These are phyloP conservation scores for Penicillium sclerotiorum DNA, from an alignment of 2,329 filamentous ascomycete species.

Conservation along the genomic window DNA sequence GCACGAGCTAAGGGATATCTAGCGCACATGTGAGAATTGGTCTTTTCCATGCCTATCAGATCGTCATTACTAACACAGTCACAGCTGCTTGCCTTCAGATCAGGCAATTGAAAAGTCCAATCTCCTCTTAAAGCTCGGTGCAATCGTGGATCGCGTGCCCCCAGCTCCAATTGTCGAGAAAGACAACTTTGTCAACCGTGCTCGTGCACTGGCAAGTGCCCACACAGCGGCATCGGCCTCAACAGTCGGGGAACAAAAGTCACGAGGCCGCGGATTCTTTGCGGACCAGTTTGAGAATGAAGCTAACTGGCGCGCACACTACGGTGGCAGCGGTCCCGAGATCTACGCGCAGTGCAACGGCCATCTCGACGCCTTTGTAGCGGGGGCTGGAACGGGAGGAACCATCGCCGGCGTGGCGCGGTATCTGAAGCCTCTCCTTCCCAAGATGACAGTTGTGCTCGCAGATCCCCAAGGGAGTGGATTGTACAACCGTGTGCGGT, in stretches of 20 bases:
- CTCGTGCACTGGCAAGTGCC: constrained; percentile 71
- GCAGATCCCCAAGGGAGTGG: constrained; percentile 95
- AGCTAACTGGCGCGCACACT: constrained; percentile 87
- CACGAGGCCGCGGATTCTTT: constrained; percentile 80
- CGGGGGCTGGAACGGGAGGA: constrained; percentile 91
- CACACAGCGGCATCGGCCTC: constrained; percentile 58
- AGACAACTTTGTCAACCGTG: constrained; percentile 92
- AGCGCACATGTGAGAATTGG: constrained; percentile 83
- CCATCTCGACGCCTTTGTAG: constrained; percentile 80
- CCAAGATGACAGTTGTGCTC: constrained; percentile 70
- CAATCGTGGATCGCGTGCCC: constrained; percentile 85
- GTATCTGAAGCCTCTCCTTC: constrained; percentile 75
- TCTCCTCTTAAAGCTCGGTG: constrained; percentile 84
- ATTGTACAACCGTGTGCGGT: constrained; percentile 85
- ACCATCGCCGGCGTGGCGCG: constrained; percentile 86
- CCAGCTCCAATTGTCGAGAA: constrained; percentile 93
- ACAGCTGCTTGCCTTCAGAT: constrained; percentile 89
- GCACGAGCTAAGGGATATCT: constrained; percentile 86
- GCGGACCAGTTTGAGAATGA: constrained; percentile 94
- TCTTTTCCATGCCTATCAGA: too few relatives aligned
- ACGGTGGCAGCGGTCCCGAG: constrained; percentile 81
- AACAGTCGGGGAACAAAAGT: constrained; percentile 28
- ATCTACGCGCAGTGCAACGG: constrained; percentile 79
- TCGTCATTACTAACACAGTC: too few relatives aligned
- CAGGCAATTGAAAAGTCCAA: constrained; percentile 86